Base-by-base conservation (phyloP, 2,329 filamentous ascomycete genomes). In the Fusarium solani-melongenae region DNA sequence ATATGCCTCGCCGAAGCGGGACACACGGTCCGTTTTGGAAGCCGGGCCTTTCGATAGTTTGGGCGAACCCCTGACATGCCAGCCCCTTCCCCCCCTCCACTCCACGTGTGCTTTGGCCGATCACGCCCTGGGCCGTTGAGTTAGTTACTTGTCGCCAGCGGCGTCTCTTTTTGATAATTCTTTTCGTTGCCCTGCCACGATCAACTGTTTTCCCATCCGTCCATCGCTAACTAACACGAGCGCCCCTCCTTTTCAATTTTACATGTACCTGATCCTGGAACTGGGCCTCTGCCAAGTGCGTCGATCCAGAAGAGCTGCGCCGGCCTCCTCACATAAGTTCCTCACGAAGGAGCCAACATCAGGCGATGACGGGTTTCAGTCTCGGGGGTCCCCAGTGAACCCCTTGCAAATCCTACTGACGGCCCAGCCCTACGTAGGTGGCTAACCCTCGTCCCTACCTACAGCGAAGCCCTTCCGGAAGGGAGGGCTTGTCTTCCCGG, bases 1-100 rank as follows among this genome's bases (percentile, higher is more conserved):
- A 51, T 31, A 17, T 69, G 46, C 66, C 64, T 65, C 34, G 49
- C 66, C 61, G 46, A 56, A 53, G 53, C 44, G 56, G 66, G 66
- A 58, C 61, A 56, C 66, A 56, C 66, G 66, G 66, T 70, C 67
- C 67, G 55, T 44, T 55, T 27, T 62, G 44, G 49, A 38, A 61
- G 39, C 44, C 53, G 64, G 55, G n/a, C 58, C 41, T 55, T 63
- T 44, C 20, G 29, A 62, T 62, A 51, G 59, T 51, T 62, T 51
- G 31, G 3, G 29, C n/a, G 41, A 46, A 34, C 58, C 58, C 58
- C 33, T 51, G 44, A 24, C 17, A 53, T 53, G 27, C 27, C 24
- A 27, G 27, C 27, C 46, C 46, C 20, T 5, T 11, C 27, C 24
- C 24, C 31, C 31, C 29, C 22, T 53, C 44, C 59, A 62, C 59